Evolutionary conservation across 345 rosid genomes (phyloP), one percentile per base, ranked within the genome.

Genomic region (Gossypium thurberi): DNA sequence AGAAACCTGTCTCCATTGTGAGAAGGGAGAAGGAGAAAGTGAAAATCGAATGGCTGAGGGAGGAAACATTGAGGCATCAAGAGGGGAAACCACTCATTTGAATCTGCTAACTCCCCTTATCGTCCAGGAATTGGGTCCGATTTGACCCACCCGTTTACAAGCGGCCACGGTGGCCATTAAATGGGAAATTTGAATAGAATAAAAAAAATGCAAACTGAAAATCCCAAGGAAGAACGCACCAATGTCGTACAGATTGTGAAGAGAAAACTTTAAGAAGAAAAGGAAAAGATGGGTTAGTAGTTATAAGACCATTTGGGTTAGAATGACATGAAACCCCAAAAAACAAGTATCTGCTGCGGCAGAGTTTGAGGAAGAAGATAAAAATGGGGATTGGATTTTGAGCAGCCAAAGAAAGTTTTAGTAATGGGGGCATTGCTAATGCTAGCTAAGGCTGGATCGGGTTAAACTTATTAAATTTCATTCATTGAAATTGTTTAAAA

Each of bases 151-250:
- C 51, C 85, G 80, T 76, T 82, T 85, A 74, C 80, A 84, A 43
- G 81, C 85, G 47, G 78, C 78, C 65, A 75, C 76, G 13, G 81
- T 81, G 9, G 90, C 81, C 89, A 87, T 89, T 74, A 20, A 52
- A 63, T 55, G 26, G 11, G 42, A 58, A 69, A 69, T 11, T 52
- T 33, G 15, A 57, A 47, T 47, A 21, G 12, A 43, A 37, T 1
- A 25, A 50, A 4, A 53, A 10, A 33, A 1, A 62, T 8, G 23
- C 33, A 13, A 21, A 7, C 14, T 63, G 6, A 28, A 33, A 53
- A 76, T 56, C 70, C 69, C 1, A 8, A 26, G 20, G 40, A 46
- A 7, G 11, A 40, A 64, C 3, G 64, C 74, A 55, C 65, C 62
- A 56, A 71, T 71, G 42, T 70, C 33, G 4, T 8, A 25, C 10